phyloP scores from a whole-genome alignment of 1,284 basidiomycete genomes.

The Ceratobasidium theobromae region DNA sequence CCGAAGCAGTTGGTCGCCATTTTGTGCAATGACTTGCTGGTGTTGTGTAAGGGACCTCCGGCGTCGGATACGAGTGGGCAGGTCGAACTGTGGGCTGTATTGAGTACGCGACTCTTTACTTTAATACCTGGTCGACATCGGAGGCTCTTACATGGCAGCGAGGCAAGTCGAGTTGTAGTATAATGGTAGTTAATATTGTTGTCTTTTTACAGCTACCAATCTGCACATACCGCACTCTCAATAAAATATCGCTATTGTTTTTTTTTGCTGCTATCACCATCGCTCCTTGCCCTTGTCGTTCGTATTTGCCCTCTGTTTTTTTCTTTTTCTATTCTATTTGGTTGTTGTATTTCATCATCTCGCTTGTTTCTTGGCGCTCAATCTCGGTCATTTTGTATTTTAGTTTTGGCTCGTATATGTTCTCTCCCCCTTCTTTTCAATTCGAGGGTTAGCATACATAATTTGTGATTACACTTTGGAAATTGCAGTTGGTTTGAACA shows the following conservation, averaged over 20 bases:
- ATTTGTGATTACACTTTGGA: too few species aligned
- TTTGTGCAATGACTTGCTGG: conserved; percentile 89
- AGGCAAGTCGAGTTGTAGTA: conserved; percentile 54
- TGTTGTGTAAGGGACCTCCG: conserved; percentile 86
- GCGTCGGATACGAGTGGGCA: too few species aligned
- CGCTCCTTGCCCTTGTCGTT: neutral
- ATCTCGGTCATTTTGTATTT: too few species aligned
- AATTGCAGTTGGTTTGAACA: too few species aligned
- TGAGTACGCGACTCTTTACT: conserved; percentile 90
- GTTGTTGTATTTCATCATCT: too few species aligned
- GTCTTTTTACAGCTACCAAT: conserved; percentile 55
- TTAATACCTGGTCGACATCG: conserved; percentile 78
- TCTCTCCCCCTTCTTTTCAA: too few species aligned
- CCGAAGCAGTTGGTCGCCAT: conserved; percentile 75
- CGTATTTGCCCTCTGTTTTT: neutral
- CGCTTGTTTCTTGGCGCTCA: too few species aligned
- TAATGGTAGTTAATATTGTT: conserved; percentile 30
- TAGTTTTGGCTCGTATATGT: too few species aligned
- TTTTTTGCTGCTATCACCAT: neutral
- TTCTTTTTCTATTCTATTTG: too few species aligned
- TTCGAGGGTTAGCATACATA: too few species aligned
- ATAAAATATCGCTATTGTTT: neutral
- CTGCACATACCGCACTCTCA: conserved; percentile 62
- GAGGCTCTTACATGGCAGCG: conserved; percentile 88
- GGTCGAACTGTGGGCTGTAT: conserved; percentile 75